A percentile compares a stretch with the other conserved stretches of the same genome.
Conservation (phyloP, 2,329 filamentous ascomycete species). For the Xylariaceae sp. region DNA sequence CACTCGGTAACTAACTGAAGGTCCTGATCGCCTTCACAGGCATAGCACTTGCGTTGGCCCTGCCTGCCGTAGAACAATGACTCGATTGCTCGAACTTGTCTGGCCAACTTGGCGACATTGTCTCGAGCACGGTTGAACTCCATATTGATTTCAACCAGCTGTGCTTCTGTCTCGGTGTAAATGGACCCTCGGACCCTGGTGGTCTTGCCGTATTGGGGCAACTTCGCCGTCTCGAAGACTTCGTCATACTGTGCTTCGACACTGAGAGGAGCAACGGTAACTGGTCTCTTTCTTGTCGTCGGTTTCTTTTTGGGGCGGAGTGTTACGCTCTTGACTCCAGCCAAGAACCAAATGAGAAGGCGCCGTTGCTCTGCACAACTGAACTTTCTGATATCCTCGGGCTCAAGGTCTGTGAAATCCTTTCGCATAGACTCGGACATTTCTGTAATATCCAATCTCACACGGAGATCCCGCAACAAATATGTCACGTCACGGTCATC, state of each 20-base stretch:
- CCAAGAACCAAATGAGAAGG: neutral
- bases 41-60: conserved; percentile 6
- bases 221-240: neutral
- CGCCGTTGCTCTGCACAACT: neutral
- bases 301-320: too few species aligned
- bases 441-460: too few species aligned
- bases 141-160: conserved; percentile 17
- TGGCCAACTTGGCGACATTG: conserved; percentile 11
- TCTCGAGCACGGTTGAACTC: conserved; percentile 13
- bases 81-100: conserved; percentile 13
- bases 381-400: neutral
- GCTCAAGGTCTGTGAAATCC: too few species aligned
- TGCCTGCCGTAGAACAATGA: conserved; percentile 2
- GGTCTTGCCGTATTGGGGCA: neutral
- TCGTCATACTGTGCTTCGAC: neutral
- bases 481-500: neutral
- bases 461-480: conserved; percentile 2
- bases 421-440: too few species aligned
- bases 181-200: conserved; percentile 15
- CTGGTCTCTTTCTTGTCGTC: too few species aligned
- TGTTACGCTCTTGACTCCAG: neutral
- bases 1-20: conserved; percentile 24
- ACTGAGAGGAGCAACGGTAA: too few species aligned
- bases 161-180: conserved; percentile 20
- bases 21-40: conserved; percentile 8